A percentile compares a stretch with the other conserved stretches of the same genome.
phyloP scores from a whole-genome alignment of 768 basidiomycete species.

The Tylopilus plumbeoviolaceoides region DNA sequence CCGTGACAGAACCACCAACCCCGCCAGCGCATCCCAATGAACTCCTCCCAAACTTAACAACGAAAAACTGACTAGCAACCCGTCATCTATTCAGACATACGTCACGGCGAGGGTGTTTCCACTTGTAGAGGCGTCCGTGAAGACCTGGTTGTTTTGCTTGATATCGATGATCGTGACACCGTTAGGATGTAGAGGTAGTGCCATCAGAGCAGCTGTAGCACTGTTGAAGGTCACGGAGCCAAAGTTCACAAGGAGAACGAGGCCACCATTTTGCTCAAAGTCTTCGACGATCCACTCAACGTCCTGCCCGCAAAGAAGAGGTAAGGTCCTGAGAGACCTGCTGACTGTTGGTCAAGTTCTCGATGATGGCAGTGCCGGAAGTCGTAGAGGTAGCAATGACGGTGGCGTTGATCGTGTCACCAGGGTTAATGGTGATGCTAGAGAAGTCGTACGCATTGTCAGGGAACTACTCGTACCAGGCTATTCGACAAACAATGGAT shows the following conservation, averaged over 20 bases:
- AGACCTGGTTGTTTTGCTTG: conserved; percentile 1
- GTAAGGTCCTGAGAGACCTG: neutral
- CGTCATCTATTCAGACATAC: conserved; percentile 3
- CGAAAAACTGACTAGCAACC: neutral
- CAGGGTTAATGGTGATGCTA: conserved; percentile 9
- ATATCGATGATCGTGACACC: conserved; percentile 13
- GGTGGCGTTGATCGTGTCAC: conserved; percentile 14
- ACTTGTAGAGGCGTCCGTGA: conserved; percentile 11
- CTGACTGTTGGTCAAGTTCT: conserved; percentile 18
- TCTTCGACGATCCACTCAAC: conserved; percentile 26
- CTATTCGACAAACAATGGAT: conserved; percentile 2
- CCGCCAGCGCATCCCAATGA: too few species aligned
- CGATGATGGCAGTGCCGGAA: conserved; percentile 14
- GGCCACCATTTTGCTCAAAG: neutral
- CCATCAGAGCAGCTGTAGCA: conserved; percentile 7
- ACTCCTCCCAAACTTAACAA: too few species aligned
- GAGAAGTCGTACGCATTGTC: conserved; percentile 13
- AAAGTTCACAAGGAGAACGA: conserved; percentile 15
- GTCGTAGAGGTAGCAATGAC: conserved; percentile 16
- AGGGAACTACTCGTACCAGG: conserved; percentile 24
- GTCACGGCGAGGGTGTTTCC: neutral
- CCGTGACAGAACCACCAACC: neutral
- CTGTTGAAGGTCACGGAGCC: conserved; percentile 15
- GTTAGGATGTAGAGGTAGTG: conserved; percentile 2
- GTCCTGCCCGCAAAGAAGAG: conserved; percentile 11